These are phyloP conservation scores for Camelina laxa DNA, from an alignment of 345 rosid genomes.

Conservation along the genomic window DNA sequence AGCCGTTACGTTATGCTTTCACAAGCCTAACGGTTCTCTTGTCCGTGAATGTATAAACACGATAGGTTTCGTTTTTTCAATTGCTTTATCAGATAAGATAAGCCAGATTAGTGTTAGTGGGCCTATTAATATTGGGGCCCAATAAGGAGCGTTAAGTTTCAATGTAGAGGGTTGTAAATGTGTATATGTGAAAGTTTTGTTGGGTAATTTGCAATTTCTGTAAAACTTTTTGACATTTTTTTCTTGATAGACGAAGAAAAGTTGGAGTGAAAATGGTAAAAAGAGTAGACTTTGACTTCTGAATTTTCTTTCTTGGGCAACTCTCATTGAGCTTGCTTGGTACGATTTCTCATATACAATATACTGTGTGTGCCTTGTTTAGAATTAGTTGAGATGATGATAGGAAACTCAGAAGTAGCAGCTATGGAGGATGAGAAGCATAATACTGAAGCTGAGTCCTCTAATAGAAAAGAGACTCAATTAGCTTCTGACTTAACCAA, in stretches of 20 bases:
- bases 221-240: neutral
- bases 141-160: neutral
- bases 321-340: neutral
- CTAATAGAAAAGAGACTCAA: slow-evolving; percentile 18
- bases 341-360: neutral
- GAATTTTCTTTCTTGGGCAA: slow-evolving; percentile 9
- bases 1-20: slow-evolving; percentile 38
- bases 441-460: slow-evolving; percentile 20
- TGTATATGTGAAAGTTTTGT: neutral
- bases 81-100: neutral
- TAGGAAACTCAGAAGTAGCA: slow-evolving; percentile 33
- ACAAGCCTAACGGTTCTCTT: slow-evolving; percentile 36
- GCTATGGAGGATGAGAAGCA: slow-evolving; percentile 35
- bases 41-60: slow-evolving; percentile 17
- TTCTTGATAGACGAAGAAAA: slow-evolving; percentile 11
- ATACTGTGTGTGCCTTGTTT: neutral
- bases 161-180: neutral
- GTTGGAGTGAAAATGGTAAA: neutral
- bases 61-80: neutral
- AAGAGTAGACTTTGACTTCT: slow-evolving; percentile 9
- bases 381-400: slow-evolving; percentile 42
- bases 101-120: slow-evolving; percentile 5
- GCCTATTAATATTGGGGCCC: slow-evolving; percentile 24
- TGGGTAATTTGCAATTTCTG: neutral
- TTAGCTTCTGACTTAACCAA: slow-evolving; percentile 29